Evolutionary conservation across 495 filamentous ascomycete genomes (phyloP).

Genomic region (Xylaria scruposa): DNA sequence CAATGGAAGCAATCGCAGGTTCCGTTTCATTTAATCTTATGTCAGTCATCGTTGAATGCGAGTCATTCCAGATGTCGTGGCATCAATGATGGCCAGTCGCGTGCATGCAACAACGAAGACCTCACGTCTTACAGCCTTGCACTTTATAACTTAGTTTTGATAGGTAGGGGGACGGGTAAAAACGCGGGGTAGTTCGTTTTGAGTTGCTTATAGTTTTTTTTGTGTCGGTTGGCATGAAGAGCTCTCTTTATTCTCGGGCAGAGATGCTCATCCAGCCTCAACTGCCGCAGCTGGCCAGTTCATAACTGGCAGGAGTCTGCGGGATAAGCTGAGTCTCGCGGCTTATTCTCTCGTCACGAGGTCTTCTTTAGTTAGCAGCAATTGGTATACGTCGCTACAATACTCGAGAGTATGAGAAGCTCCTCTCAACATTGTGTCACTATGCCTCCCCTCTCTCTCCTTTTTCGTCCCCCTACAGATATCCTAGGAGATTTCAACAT

Average conservation of each 20-base stretch:
- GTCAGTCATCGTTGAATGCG: neutral
- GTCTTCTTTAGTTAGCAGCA: neutral
- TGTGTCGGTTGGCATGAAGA: no score
- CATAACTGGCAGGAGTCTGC: neutral
- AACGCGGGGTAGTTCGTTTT: conserved; percentile 1
- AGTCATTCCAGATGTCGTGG: neutral
- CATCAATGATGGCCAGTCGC: neutral
- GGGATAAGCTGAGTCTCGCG: neutral
- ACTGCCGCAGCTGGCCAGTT: neutral
- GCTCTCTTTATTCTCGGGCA: neutral
- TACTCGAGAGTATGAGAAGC: neutral
- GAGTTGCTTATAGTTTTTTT: no score
- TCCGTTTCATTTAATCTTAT: neutral
- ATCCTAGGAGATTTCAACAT: neutral
- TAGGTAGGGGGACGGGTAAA: neutral
- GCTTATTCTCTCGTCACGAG: neutral
- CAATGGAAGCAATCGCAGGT: neutral
- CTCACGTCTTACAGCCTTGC: neutral
- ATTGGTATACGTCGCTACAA: neutral
- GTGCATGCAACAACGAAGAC: neutral
- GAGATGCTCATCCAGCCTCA: neutral
- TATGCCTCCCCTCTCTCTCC: neutral
- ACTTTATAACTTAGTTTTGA: neutral
- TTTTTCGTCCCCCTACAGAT: neutral
- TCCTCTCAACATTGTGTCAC: neutral